Evolutionary conservation across 352 stramenopile genomes (phyloP).

Genomic region (Phytophthora sp.): DNA sequence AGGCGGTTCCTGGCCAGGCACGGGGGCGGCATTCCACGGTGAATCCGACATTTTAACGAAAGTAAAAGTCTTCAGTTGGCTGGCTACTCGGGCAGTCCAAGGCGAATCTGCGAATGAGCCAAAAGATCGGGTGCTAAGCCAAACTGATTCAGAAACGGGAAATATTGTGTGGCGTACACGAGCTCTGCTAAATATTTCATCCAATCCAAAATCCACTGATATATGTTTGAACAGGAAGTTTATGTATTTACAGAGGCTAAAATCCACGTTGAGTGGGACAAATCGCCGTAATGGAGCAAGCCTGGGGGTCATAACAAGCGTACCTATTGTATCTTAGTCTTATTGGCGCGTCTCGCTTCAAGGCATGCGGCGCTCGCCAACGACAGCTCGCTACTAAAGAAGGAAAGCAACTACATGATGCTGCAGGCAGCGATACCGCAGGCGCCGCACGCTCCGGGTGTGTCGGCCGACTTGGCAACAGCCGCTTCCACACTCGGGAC

Average conservation of each 20-base stretch:
- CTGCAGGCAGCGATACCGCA: conserved; percentile 40
- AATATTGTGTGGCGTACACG: conserved; percentile 12
- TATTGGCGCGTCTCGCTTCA: conserved; percentile 4
- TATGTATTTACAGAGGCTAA: conserved; percentile 10
- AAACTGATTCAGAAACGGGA: conserved; percentile 23
- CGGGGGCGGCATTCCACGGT: conserved; percentile 48
- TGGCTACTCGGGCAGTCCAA: conserved; percentile 2
- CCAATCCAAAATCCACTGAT: conserved; percentile 23
- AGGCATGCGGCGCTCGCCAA: background rate
- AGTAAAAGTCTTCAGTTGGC: background rate
- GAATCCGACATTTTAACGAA: conserved; percentile 44
- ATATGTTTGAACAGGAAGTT: conserved; percentile 4
- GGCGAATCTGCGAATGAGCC: conserved; percentile 45
- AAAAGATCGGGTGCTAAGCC: conserved; percentile 26
- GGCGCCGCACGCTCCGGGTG: conserved; percentile 31
- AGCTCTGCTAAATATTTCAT: conserved; percentile 2
- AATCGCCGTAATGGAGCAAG: too few relatives aligned
- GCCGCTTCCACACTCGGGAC: conserved; percentile 28
- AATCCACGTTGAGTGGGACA: conserved; percentile 33
- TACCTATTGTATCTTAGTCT: conserved; percentile 26
- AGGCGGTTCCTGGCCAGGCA: conserved; percentile 42
- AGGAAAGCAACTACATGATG: conserved; percentile 37
- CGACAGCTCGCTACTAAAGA: conserved; percentile 17
- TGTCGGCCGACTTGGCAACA: conserved; percentile 21
- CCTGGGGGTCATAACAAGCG: too few relatives aligned